Evolutionary conservation across 306 rosid species (phyloP), one percentile per base, ranked within the genome.

Genomic region (Medicago lupulina): DNA sequence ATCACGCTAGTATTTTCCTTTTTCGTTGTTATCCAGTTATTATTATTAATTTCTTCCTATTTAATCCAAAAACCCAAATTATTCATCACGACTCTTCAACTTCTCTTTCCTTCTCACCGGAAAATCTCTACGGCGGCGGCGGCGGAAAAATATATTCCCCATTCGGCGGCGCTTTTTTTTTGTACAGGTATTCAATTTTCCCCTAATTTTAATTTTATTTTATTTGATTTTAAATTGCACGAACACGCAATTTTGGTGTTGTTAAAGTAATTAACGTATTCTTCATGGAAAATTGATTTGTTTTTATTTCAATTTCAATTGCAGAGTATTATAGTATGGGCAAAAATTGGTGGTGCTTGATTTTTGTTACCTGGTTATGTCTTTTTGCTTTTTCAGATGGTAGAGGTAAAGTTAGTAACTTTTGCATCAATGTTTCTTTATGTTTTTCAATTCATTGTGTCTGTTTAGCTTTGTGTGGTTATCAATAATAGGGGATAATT

Each of bases 391-490:
- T 63, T 62, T 86, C 93, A 4, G 70, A 82, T 49, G 85, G 82
- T 54, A 86, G 96, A 88, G 96, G 97, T 92, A 77, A 77, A 76
- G 57, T 12, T 9, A 41, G 65, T 18, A 64, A 57, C 65, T 82
- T 69, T 15, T 51, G 67, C 70, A 13, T 53, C 21, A 38, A 14
- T 59, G 19, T 73, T 73, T 1, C 58, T 6, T 54, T 3, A 28
- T 76, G 18, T 15, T 68, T 60, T 66, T 67, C 44, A 34, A 34
- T 76, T 59, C 55, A 2, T n/a, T 67, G 53, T 49, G 8, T 63
- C 55, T 67, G 10, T 61, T 71, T 53, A 36, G 47, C 54, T 34
- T 60, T 60, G 44, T 51, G 25, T 66, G 21, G 12, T 14, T 75
- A 38, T 70, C 50, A 54, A 53, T 21, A 53, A 54, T 3, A 28